Conservation (phyloP, 305 asterid genomes). For the Plantago coronopus region DNA sequence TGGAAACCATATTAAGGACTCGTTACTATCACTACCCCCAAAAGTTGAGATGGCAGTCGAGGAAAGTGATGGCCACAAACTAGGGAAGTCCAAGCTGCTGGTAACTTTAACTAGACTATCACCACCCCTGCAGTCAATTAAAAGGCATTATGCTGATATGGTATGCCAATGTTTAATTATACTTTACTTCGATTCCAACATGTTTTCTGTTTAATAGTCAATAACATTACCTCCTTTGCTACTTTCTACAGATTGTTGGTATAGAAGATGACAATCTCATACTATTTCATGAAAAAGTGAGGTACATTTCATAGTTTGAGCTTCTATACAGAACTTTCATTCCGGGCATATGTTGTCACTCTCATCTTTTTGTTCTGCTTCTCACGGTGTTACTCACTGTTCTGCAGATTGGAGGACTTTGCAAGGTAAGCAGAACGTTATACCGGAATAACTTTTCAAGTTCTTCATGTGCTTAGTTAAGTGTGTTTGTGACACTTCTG, state of each 20-base stretch:
- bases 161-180: slow-evolving; percentile 32
- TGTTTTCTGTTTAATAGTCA: not conserved
- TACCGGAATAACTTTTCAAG: slow-evolving; percentile 16
- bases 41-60: slow-evolving; percentile 67
- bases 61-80: slow-evolving; percentile 54
- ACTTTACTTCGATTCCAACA: slow-evolving; percentile 4
- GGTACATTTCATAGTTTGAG: slow-evolving; percentile 41
- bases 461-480: slow-evolving; percentile 22
- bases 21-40: slow-evolving; percentile 74
- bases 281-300: slow-evolving; percentile 76
- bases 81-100: slow-evolving; percentile 67
- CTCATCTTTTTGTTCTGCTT: not conserved
- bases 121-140: slow-evolving; percentile 45
- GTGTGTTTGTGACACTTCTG: slow-evolving; percentile 17
- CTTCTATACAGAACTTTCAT: slow-evolving; percentile 17
- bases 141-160: slow-evolving; percentile 87
- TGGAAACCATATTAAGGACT: slow-evolving; percentile 92
- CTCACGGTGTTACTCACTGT: slow-evolving; percentile 18
- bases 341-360: slow-evolving; percentile 11
- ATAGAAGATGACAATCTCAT: slow-evolving; percentile 69
- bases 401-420: slow-evolving; percentile 81
- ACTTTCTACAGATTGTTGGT: slow-evolving; percentile 64
- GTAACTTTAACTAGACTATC: slow-evolving; percentile 78
- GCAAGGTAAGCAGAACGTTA: slow-evolving; percentile 53
- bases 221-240: slow-evolving; percentile 13